Base-by-base conservation (phyloP, 805 yeast genomes). In the Metschnikowia baotianmanensis region DNA sequence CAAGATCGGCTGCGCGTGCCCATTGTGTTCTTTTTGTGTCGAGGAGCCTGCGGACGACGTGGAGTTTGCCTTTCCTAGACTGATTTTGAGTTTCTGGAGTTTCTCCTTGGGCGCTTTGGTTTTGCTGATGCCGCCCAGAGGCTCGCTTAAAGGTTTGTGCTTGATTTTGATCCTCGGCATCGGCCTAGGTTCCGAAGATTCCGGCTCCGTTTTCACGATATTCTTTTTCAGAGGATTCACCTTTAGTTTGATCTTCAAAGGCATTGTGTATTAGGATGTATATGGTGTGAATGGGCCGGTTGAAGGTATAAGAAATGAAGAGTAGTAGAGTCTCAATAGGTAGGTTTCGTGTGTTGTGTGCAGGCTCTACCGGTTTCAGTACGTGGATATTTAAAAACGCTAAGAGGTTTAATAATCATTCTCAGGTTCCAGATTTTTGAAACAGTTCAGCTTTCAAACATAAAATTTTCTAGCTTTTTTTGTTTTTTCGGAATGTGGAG, bases 1-100 rank as follows among this genome's bases (percentile, higher is more conserved):
- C 6, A 47, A 42, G 11, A 40, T 22, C 12, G 46, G 43, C 35
- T 43, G 46, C 20, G 37, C 30, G 11, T 19, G 40, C 13, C 31
- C 40, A 13, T 22, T 26, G 9, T 33, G n/a, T n/a, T 26, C 36
- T 21, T 30, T 27, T 1, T 45, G 12, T 10, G 36, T 22, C 3
- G 40, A 20, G 4, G 11, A 7, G 11, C 15, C n/a, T 7, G 38
- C 38, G 3, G 40, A 15, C 1, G 52, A 21, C 12, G 43, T 24
- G 5, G 34, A 30, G 12, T 36, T 26, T 1, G 52, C 38, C 26
- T 46, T 50, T 12, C 50, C 46, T 20, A 58, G 45, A 31, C 57
- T 57, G 46, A 58, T 47, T 36, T 55, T 56, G 38, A 58, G 55
- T 50, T 58, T 58, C 43, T 57, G 52, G 30, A 50, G 52, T 38